phyloP scores from a whole-genome alignment of 805 yeast genomes.

The Ogataea trehalophila region DNA sequence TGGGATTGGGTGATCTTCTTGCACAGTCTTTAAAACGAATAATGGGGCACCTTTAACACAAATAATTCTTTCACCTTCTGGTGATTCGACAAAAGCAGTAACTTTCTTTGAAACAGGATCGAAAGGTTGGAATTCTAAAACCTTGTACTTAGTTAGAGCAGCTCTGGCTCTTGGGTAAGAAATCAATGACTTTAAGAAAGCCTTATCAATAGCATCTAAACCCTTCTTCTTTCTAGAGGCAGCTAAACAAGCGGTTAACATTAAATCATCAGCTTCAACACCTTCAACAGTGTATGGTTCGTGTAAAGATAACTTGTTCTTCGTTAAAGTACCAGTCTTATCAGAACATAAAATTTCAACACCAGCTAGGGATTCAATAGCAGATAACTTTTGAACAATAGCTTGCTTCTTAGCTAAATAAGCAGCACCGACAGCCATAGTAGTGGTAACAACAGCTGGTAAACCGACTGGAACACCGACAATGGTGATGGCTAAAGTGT shows the following conservation, averaged over 20 bases:
- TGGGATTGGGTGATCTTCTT: conserved; percentile 92
- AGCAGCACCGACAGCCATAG: conserved; percentile 99
- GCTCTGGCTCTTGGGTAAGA: conserved; percentile 85
- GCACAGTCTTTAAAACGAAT: conserved; percentile 91
- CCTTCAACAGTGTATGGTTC: conserved; percentile 98
- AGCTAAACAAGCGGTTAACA: conserved; percentile 92
- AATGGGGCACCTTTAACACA: conserved; percentile 98
- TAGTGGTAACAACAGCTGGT: conserved; percentile 97
- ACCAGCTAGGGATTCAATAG: conserved; percentile 96
- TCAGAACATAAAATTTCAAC: conserved; percentile 97
- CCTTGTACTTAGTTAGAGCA: conserved; percentile 88
- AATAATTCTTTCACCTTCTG: conserved; percentile 87
- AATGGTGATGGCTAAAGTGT: conserved; percentile 92
- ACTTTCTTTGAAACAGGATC: conserved; percentile 97
- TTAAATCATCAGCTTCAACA: conserved; percentile 90
- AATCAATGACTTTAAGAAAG: conserved; percentile 83
- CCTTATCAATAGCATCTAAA: conserved; percentile 90
- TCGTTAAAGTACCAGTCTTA: conserved; percentile 97
- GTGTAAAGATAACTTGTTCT: conserved; percentile 91
- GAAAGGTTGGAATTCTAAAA: conserved; percentile 90
- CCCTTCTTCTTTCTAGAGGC: conserved; percentile 95
- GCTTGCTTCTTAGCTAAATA: conserved; percentile 97
- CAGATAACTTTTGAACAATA: conserved; percentile 93
- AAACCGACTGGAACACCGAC: conserved; percentile 98
- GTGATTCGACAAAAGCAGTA: conserved; percentile 88